Evolutionary conservation across 2,329 filamentous ascomycete species (phyloP).

Genomic region (Exophiala calicioides): DNA sequence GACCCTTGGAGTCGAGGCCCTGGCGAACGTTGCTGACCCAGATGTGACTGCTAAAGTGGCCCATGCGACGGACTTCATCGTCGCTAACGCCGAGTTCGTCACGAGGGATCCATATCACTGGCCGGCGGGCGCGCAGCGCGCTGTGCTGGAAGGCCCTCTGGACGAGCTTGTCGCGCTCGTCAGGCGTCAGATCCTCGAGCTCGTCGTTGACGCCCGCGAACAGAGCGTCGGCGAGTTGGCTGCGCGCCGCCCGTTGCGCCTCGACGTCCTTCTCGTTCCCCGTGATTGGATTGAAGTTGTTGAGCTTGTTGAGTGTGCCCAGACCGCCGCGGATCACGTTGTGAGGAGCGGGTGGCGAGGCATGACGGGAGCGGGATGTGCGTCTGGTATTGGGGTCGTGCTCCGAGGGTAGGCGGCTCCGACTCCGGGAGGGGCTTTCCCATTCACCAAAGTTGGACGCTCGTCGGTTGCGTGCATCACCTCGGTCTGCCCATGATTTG

Average conservation of each 20-base stretch:
- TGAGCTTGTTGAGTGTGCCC: conserved; percentile 30
- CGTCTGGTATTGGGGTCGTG: background rate
- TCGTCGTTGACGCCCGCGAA: conserved; percentile 89
- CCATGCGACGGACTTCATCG: conserved; percentile 81
- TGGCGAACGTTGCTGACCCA: conserved; percentile 96
- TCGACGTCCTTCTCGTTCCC: conserved; percentile 66
- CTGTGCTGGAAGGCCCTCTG: conserved; percentile 88
- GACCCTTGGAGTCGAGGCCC: conserved; percentile 77
- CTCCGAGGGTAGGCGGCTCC: conserved; percentile 7
- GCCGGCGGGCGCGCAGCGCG: conserved; percentile 78
- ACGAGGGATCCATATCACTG: conserved; percentile 89
- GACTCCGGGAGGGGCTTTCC: conserved; percentile 26
- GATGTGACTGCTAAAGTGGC: conserved; percentile 70
- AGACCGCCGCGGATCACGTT: no score
- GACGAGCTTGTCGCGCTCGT: conserved; percentile 82
- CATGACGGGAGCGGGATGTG: conserved; percentile 2
- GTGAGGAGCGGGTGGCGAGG: conserved; percentile 15
- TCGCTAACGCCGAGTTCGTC: conserved; percentile 89
- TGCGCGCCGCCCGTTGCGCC: conserved; percentile 60
- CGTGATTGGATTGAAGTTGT: conserved; percentile 33
- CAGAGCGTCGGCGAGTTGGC: conserved; percentile 71
- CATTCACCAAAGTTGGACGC: conserved; percentile 44
- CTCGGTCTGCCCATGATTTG: conserved; percentile 44
- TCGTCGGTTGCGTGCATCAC: conserved; percentile 39
- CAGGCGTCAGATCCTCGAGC: conserved; percentile 88